phyloP scores from a whole-genome alignment of 2,329 filamentous ascomycete genomes.

The Onygena corvina region DNA sequence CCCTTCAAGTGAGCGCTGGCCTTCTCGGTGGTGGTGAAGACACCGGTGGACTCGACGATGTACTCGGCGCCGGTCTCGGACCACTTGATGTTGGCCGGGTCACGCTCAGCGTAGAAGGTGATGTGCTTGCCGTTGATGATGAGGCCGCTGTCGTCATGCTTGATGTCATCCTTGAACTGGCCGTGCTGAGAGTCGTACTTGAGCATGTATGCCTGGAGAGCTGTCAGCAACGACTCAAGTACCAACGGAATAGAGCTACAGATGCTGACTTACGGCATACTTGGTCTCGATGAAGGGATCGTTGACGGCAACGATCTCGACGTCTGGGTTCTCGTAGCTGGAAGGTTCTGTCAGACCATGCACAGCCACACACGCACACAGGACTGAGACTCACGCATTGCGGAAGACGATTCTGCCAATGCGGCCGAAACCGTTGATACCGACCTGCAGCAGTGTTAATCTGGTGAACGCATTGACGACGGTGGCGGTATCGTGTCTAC shows the following conservation, averaged over 20 bases:
- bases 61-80: conserved; percentile 75
- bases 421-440: conserved; percentile 99
- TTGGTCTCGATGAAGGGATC: conserved; percentile 97
- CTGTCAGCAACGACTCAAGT: conserved; percentile 11
- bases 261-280: conserved; percentile 79
- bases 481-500: conserved; percentile 8
- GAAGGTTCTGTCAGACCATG: neutral
- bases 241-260: neutral
- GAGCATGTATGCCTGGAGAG: conserved; percentile 84
- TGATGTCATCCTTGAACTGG: conserved; percentile 83
- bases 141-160: conserved; percentile 59
- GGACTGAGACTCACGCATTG: conserved; percentile 61
- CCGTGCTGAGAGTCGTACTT: conserved; percentile 99
- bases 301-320: conserved; percentile 94
- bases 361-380: neutral
- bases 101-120: conserved; percentile 86
- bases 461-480: neutral
- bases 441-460: conserved; percentile 52
- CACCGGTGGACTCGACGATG: conserved; percentile 94
- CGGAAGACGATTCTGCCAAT: conserved; percentile 99
- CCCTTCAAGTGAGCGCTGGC: conserved; percentile 86
- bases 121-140: conserved; percentile 88
- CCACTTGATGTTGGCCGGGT: conserved; percentile 87
- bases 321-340: conserved; percentile 70
- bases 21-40: conserved; percentile 98